phyloP scores from a whole-genome alignment of 2,329 filamentous ascomycete genomes.

The Alternaria hordeiaustralica region DNA sequence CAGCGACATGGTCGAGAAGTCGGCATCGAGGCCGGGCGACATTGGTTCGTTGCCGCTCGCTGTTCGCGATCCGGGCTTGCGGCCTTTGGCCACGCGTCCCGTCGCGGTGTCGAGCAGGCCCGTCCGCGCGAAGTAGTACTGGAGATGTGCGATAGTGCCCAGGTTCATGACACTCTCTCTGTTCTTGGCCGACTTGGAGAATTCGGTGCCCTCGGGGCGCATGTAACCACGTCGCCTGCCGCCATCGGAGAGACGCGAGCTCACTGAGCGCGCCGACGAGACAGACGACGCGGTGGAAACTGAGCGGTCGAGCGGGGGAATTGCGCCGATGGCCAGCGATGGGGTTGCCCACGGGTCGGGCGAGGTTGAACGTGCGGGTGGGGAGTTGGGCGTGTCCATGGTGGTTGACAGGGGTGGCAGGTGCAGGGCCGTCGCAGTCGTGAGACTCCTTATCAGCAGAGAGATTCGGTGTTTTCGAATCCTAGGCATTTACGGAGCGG shows the following conservation, averaged over 20 bases:
- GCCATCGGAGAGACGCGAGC: constrained; percentile 57
- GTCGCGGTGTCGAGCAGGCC: constrained; percentile 93
- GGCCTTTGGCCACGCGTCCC: constrained; percentile 78
- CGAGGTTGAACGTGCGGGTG: constrained; percentile 55
- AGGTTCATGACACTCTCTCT: constrained; percentile 95
- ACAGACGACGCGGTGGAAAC: constrained; percentile 64
- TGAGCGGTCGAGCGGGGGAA: constrained; percentile 66
- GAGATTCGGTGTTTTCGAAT: constrained; percentile 21
- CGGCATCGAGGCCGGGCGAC: constrained; percentile 35
- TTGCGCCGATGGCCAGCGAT: constrained; percentile 66
- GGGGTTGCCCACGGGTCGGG: constrained; percentile 71
- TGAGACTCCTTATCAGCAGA: constrained; percentile 18
- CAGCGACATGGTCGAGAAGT: constrained; percentile 35
- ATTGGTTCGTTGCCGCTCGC: constrained; percentile 40
- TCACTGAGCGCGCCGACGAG: constrained; percentile 66
- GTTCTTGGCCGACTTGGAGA: constrained; percentile 86
- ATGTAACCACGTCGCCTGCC: constrained; percentile 79
- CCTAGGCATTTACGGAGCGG: constrained; percentile 17
- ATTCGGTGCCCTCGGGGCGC: constrained; percentile 84
- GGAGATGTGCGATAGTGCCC: constrained; percentile 94
- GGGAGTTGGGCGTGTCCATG: constrained; percentile 50
- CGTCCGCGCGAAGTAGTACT: constrained; percentile 97
- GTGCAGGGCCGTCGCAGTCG: constrained; percentile 17
- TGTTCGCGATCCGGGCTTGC: constrained; percentile 52
- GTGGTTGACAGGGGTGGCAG: constrained; percentile 22